Evolutionary conservation across 2,329 filamentous ascomycete species (phyloP).

Genomic region (Trichoderma oligosporum): DNA sequence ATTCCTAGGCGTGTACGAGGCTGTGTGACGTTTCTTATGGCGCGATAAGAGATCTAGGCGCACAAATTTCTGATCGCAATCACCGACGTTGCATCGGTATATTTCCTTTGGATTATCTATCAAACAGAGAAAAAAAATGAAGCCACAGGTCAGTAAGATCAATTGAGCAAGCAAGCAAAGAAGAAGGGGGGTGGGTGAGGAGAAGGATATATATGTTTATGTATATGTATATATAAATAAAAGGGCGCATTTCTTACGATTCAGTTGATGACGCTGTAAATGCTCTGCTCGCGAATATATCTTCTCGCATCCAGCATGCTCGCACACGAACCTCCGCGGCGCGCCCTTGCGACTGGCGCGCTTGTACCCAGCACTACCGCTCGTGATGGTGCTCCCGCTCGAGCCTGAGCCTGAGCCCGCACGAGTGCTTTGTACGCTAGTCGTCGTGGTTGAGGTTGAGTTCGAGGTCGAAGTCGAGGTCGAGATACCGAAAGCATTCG

Average conservation of each 20-base stretch:
- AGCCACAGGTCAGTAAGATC: constrained; percentile 10
- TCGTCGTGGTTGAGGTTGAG: constrained; percentile 5
- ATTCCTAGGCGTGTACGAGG: constrained; percentile 49
- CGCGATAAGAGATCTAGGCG: constrained; percentile 71
- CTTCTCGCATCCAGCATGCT: constrained; percentile 70
- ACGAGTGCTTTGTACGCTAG: background rate
- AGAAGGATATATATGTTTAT: too few relatives aligned
- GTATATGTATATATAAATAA: too few relatives aligned
- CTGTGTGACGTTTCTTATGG: constrained; percentile 62
- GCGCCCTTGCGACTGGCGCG: constrained; percentile 51
- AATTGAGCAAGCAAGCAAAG: background rate
- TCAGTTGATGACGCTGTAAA: constrained; percentile 75
- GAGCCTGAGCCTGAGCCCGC: background rate
- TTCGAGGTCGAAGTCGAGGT: background rate
- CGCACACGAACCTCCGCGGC: constrained; percentile 56
- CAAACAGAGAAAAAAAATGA: too few relatives aligned
- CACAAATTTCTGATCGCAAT: constrained; percentile 73
- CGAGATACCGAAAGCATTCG: constrained; percentile 10
- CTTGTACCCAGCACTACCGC: constrained; percentile 38
- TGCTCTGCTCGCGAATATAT: constrained; percentile 78
- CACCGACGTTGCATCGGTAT: constrained; percentile 70
- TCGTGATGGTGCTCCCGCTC: constrained; percentile 15
- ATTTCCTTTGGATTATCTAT: constrained; percentile 76
- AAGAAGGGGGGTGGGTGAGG: constrained; percentile 9
- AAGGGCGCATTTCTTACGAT: constrained; percentile 65